Evolutionary conservation across 139 green algal genomes (phyloP), one percentile per base, ranked within the genome.

Genomic region (Coelastrella sp.): DNA sequence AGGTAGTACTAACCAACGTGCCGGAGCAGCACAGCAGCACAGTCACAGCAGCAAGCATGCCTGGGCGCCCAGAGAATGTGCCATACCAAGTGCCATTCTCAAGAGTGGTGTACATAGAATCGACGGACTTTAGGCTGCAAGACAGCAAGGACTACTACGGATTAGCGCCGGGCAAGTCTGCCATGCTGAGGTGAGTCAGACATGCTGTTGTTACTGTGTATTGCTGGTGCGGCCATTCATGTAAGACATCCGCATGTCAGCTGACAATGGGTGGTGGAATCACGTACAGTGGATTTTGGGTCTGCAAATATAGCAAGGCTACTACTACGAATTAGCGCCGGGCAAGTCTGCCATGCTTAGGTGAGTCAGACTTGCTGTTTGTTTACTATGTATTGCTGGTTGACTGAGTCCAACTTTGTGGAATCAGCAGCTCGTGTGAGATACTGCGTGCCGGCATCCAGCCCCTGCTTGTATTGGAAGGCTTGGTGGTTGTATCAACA

Each of bases 141-240:
- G 98, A 99, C 90, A 91, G 90, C 56, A 98, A 98, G 89, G 95
- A 96, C 80, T 99, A 98, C 92, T 99, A 98, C 90, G 98, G 98
- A 7, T 95, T 99, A 54, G 97, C 98, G 2, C 98, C 97, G 3
- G 96, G 96, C 54, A 99, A 99, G 94, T 92, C 86, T 19, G 95
- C 98, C 54, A 98, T 99, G 96, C 96, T 99, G 58, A 92, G 95
- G 96, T 98, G 91, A 22, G 93, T n/a, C n/a, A n/a, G n/a, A n/a
- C n/a, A n/a, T n/a, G n/a, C n/a, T n/a, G n/a, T n/a, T n/a, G 0
- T 47, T 47, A 47, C 32, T 47, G 1, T 47, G 32, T 47, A 47
- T 47, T 47, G 32, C 32, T 47, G 32, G 1, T 47, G n/a, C n/a
- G n/a, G n/a, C n/a, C n/a, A n/a, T n/a, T n/a, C n/a, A n/a, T n/a